These are phyloP conservation scores for Claviceps paspali DNA, from an alignment of 2,329 filamentous ascomycete genomes.

Conservation along the genomic window DNA sequence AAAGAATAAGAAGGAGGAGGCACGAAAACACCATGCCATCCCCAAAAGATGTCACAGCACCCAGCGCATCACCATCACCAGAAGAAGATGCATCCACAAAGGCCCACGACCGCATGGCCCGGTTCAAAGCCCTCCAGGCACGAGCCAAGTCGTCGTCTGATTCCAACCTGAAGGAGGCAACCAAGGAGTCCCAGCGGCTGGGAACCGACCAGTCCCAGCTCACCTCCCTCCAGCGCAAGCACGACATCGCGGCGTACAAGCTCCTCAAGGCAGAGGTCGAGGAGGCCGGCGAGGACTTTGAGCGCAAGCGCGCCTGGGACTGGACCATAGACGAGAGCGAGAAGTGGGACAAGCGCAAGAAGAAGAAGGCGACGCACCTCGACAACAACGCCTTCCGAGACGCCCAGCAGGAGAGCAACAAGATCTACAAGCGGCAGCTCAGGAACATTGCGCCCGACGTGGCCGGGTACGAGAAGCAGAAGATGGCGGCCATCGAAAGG, in stretches of 20 bases:
- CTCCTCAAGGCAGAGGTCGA: conserved; percentile 84
- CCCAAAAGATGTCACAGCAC: not conserved
- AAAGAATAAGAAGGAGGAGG: not conserved
- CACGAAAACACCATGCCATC: conserved; percentile 1
- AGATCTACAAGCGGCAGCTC: conserved; percentile 87
- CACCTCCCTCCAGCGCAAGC: conserved; percentile 65
- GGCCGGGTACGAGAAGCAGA: conserved; percentile 75
- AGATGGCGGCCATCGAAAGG: conserved; percentile 69
- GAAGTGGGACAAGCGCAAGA: conserved; percentile 79
- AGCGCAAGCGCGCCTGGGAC: conserved; percentile 96
- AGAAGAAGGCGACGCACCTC: conserved; percentile 66
- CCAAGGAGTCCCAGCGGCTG: conserved; percentile 65
- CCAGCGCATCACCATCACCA: not conserved
- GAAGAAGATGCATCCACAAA: conserved; percentile 18
- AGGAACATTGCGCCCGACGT: conserved; percentile 60
- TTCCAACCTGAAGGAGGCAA: conserved; percentile 71
- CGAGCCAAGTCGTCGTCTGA: conserved; percentile 58
- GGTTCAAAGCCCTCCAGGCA: conserved; percentile 77
- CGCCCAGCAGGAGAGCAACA: conserved; percentile 73
- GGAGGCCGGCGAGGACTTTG: conserved; percentile 77
- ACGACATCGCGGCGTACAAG: conserved; percentile 81
- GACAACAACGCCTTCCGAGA: conserved; percentile 86
- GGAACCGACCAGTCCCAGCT: conserved; percentile 65
- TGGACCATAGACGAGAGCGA: conserved; percentile 95
- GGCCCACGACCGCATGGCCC: conserved; percentile 54